Base-by-base conservation (phyloP, 805 yeast genomes). In the Cyberlindnera meyerae region DNA sequence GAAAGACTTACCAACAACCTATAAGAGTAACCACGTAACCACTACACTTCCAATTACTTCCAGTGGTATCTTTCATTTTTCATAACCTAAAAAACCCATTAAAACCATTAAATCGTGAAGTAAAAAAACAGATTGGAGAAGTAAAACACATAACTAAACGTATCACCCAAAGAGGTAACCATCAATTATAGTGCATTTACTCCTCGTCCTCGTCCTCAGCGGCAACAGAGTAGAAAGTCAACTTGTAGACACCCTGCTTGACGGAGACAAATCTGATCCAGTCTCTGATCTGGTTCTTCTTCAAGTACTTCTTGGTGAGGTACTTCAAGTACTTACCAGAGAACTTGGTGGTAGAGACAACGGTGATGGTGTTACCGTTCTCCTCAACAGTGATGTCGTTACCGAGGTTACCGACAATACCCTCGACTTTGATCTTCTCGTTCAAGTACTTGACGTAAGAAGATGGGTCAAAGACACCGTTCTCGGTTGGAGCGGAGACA, bases 221-320 rank as follows among this genome's bases (percentile, higher is more conserved):
- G 61, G 90, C 88, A 70, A 90, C 93, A 71, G 94, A 87, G 96
- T 86, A 93, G 96, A 90, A 90, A 73, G 93, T 89, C 77, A 90
- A 80, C 72, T 84, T 84, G 86, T 93, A 93, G 71, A 79, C 81
- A 82, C 89, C 86, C 73, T 85, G 84, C 77, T 88, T 83, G 65
- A 83, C 81, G 54, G 97, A 85, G 57, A 90, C 96, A 65, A 90
- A 89, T 81, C 97, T 93, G 74, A 90, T 89, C 97, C 97, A 90
- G 79, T 93, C 97, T 80, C 97, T 88, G 78, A 90, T 85, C 76
- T 86, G 95, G 90, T 89, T 87, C 86, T 93, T 93, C 95, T 90
- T 94, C 75, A 93, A 86, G 93, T 86, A 93, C 80, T 95, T 90
- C 88, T 93, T 94, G 65, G 97, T 86, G 69, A 93, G 78, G 94